These are phyloP conservation scores for Alternaria panax DNA, from an alignment of 2,329 filamentous ascomycete genomes.

Conservation along the genomic window DNA sequence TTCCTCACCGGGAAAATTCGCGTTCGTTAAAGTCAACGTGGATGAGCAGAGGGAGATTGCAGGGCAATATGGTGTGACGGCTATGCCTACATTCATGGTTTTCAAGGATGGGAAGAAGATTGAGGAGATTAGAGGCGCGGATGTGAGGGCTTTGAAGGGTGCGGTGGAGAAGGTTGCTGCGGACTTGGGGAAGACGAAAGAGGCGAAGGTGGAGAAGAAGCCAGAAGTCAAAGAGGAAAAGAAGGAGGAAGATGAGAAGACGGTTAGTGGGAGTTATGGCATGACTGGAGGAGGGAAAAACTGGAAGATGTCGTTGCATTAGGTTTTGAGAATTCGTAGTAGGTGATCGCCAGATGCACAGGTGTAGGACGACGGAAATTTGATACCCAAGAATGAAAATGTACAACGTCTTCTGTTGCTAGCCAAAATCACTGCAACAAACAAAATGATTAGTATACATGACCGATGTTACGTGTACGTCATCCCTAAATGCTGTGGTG, in stretches of 20 bases:
- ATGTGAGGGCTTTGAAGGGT: slow-evolving; percentile 36
- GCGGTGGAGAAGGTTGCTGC: slow-evolving; percentile 30
- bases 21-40: slow-evolving; percentile 64
- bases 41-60: slow-evolving; percentile 60
- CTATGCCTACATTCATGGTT: slow-evolving; percentile 49
- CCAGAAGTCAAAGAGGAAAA: slow-evolving; percentile 6
- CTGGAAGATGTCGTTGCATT: slow-evolving; percentile 41
- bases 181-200: slow-evolving; percentile 19
- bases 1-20: slow-evolving; percentile 53
- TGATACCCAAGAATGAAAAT: neutral
- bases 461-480: neutral
- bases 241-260: slow-evolving; percentile 33
- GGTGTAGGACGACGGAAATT: neutral
- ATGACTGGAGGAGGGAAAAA: slow-evolving; percentile 36
- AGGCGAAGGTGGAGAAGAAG: slow-evolving; percentile 12
- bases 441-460: neutral
- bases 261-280: slow-evolving; percentile 45
- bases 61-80: slow-evolving; percentile 57
- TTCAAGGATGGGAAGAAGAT: slow-evolving; percentile 44
- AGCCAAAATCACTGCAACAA: neutral
- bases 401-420: neutral
- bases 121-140: slow-evolving; percentile 41
- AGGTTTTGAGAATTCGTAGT: neutral
- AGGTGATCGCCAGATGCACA: neutral
- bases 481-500: slow-evolving; percentile 2